These are phyloP conservation scores for Hypoxylon trugodes DNA, from an alignment of 495 filamentous ascomycete genomes.

Conservation along the genomic window DNA sequence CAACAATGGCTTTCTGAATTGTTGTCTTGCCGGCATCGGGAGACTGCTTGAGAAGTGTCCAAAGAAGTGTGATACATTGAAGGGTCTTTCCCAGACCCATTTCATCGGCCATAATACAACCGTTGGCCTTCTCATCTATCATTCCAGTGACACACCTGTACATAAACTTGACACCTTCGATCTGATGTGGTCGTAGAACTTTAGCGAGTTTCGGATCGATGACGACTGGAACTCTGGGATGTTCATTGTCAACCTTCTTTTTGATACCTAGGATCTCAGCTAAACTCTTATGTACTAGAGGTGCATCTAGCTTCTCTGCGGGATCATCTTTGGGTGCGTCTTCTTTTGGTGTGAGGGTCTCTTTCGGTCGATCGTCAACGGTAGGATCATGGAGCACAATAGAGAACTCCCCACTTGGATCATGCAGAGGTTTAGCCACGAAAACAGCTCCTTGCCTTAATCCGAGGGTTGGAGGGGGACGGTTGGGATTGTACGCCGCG, in stretches of 20 bases:
- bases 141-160: constrained; percentile 92
- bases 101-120: constrained; percentile 99
- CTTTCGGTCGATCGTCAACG: constrained; percentile 79
- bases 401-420: constrained; percentile 93
- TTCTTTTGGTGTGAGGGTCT: constrained; percentile 57
- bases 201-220: constrained; percentile 94
- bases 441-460: constrained; percentile 85
- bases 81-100: constrained; percentile 98
- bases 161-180: constrained; percentile 98
- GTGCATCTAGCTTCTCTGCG: constrained; percentile 73
- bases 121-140: constrained; percentile 92
- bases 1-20: constrained; percentile 97
- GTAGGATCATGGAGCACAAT: constrained; percentile 98
- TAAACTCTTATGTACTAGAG: constrained; percentile 89
- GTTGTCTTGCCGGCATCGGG: constrained; percentile 91
- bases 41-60: constrained; percentile 95
- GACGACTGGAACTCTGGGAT: constrained; percentile 92
- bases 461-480: constrained; percentile 86
- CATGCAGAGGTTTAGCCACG: constrained; percentile 89
- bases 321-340: constrained; percentile 60
- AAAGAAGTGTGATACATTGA: constrained; percentile 76
- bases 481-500: constrained; percentile 74
- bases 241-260: constrained; percentile 81
- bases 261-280: constrained; percentile 96
- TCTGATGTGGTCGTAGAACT: constrained; percentile 93